These are phyloP conservation scores for Asterochloris erici DNA, from an alignment of 139 green algal genomes.

Conservation along the genomic window DNA sequence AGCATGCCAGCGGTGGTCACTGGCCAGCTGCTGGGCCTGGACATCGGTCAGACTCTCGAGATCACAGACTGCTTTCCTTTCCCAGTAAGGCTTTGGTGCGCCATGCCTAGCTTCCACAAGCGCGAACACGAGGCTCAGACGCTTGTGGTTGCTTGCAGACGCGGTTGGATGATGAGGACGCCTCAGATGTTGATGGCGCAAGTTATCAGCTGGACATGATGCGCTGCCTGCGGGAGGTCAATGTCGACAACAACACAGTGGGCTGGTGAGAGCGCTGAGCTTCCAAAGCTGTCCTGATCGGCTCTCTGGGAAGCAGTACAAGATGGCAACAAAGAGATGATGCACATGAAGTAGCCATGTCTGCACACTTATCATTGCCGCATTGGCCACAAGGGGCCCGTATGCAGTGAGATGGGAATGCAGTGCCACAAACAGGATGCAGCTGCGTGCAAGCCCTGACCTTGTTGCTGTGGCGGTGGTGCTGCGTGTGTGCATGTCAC, in stretches of 20 bases:
- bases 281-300: not conserved
- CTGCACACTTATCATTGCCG: not conserved
- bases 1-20: conserved; percentile 78
- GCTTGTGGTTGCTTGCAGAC: conserved; percentile 5
- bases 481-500: no score
- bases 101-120: conserved; percentile 18
- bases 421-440: no score
- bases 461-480: no score
- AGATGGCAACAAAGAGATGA: not conserved
- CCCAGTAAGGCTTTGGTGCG: conserved; percentile 57
- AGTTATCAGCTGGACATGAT: conserved; percentile 99
- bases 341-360: not conserved
- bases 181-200: conserved; percentile 50
- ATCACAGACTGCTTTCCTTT: conserved; percentile 98
- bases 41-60: conserved; percentile 93
- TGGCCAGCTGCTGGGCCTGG: conserved; percentile 94
- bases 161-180: conserved; percentile 55
- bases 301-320: not conserved
- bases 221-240: conserved; percentile 95
- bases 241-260: conserved; percentile 99
- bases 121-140: no score
- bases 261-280: conserved; percentile 70
- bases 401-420: no score
- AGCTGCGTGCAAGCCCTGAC: no score
- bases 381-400: no score